Evolutionary conservation across 148 eudicot genomes (phyloP), one percentile per base, ranked within the genome.

Genomic region (Rhododendron ferrugineum): DNA sequence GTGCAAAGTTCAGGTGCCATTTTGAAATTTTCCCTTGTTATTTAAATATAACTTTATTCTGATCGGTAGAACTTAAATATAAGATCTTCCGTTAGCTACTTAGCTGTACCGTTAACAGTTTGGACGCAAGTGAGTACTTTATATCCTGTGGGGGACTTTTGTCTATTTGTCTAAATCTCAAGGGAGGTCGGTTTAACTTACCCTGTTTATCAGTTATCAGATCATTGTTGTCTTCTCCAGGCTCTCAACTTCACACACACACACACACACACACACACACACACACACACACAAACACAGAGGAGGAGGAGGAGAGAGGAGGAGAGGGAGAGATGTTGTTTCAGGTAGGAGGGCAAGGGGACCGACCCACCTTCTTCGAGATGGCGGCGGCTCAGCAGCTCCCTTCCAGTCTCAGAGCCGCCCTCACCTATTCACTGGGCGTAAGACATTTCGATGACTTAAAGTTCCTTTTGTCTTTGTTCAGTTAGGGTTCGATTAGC

Each of bases 301-400:
- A 11, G 98, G 92, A 62, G 97, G 99, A 79, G 97, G 97, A 4
- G 91, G 93, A 83, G 98, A n/a, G 6, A 15, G 16, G 5, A 18
- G 10, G 68, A 22, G 78, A 85, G 76, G 74, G 79, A 87, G 86
- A 88, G 90, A 95, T 95, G 99, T 91, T 96, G 95, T 96, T 96
- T 49, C 98, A 95, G 94, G 98, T 95, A 76, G 99, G 99, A 79
- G 98, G 98, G 7, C 93, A 94, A 83, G 99, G 99, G 84, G 89
- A 92, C 30, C 91, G 96, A 62, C 99, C 99, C 52, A 95, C 99
- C 70, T 96, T 96, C 93, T 96, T 96, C 91, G 99, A 96, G 94
- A 96, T 96, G 99, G 91, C 99, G 30, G 99, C 99, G 2, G 99
- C 99, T 34, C 99, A 96, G 87, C 99, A 96, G 86, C 98, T 96